Conservation (phyloP, 768 basidiomycete genomes). For the Mycena sanguinolenta region DNA sequence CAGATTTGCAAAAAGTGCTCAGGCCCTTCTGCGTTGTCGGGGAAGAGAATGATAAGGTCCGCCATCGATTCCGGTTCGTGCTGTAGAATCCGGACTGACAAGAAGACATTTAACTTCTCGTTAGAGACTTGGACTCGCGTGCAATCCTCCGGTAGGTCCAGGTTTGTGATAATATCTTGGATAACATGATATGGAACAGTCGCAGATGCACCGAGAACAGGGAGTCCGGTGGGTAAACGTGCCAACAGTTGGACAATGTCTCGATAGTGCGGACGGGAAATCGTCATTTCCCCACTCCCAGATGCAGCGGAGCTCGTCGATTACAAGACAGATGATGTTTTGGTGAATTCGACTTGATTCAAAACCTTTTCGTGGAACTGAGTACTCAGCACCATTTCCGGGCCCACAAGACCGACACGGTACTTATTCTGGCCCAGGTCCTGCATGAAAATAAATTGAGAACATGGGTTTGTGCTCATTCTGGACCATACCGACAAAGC, state of each 20-base stretch:
- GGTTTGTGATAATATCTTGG: conserved; percentile 12
- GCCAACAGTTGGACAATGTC: conserved; percentile 4
- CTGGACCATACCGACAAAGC: conserved; percentile 17
- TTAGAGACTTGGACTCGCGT: neutral
- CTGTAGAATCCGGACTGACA: conserved; percentile 15
- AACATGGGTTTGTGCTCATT: neutral
- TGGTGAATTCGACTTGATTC: conserved; percentile 21
- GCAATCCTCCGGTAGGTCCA: neutral
- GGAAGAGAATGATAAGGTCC: conserved; percentile 30
- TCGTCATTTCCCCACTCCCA: conserved; percentile 39
- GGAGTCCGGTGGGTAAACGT: conserved; percentile 28
- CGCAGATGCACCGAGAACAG: conserved; percentile 29
- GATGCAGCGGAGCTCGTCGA: conserved; percentile 43
- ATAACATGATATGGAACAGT: conserved; percentile 22
- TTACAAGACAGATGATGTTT: conserved; percentile 30
- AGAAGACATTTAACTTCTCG: conserved; percentile 16
- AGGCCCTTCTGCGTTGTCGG: neutral
- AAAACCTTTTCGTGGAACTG: conserved; percentile 28
- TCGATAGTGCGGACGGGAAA: conserved; percentile 31
- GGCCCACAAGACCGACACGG: conserved; percentile 34
- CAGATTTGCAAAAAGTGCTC: conserved; percentile 31
- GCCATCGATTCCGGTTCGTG: conserved; percentile 29
- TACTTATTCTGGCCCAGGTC: conserved; percentile 27
- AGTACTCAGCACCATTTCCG: conserved; percentile 32
- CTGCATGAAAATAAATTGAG: neutral